A percentile compares a stretch with the other conserved stretches of the same genome.
Evolutionary conservation across 768 basidiomycete genomes (phyloP).

Genomic region (Lentinula lateritia): DNA sequence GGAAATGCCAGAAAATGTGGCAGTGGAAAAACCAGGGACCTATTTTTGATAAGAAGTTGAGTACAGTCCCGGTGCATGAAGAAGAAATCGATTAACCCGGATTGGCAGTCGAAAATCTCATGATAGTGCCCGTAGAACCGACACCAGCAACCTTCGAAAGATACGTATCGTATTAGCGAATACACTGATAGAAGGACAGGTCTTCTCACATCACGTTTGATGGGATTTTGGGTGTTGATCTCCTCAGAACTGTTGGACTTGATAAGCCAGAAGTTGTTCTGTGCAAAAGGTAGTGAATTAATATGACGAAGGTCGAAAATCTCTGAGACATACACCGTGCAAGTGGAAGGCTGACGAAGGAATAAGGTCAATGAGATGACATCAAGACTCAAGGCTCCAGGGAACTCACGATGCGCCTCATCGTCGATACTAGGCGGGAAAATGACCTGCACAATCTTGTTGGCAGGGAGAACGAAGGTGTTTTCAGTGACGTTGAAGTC

Average conservation of each 20-base stretch:
- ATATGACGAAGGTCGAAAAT: neutral
- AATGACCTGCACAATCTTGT: slow-evolving; percentile 31
- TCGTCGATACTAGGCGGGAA: slow-evolving; percentile 25
- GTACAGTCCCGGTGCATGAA: no score
- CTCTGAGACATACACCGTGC: slow-evolving; percentile 19
- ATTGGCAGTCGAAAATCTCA: slow-evolving; percentile 55
- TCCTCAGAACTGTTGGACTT: slow-evolving; percentile 25
- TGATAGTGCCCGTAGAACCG: slow-evolving; percentile 18
- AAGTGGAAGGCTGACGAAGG: slow-evolving; percentile 17
- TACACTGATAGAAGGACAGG: neutral
- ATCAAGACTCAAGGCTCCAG: neutral
- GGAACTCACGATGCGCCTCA: slow-evolving; percentile 17
- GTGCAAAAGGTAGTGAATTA: neutral
- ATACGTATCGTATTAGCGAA: neutral
- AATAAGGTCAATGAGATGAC: neutral
- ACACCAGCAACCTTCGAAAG: slow-evolving; percentile 11
- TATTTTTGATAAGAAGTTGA: neutral
- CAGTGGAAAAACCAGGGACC: slow-evolving; percentile 26
- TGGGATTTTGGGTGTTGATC: slow-evolving; percentile 44
- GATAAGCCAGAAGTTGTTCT: slow-evolving; percentile 35
- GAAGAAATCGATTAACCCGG: slow-evolving; percentile 25
- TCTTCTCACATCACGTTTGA: slow-evolving; percentile 22
- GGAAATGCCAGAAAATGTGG: slow-evolving; percentile 35
- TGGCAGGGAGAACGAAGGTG: slow-evolving; percentile 31
- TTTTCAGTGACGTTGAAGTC: slow-evolving; percentile 29